A percentile compares a stretch with the other conserved stretches of the same genome.
Conservation (phyloP, 768 basidiomycete species). For the Boletus sp. region DNA sequence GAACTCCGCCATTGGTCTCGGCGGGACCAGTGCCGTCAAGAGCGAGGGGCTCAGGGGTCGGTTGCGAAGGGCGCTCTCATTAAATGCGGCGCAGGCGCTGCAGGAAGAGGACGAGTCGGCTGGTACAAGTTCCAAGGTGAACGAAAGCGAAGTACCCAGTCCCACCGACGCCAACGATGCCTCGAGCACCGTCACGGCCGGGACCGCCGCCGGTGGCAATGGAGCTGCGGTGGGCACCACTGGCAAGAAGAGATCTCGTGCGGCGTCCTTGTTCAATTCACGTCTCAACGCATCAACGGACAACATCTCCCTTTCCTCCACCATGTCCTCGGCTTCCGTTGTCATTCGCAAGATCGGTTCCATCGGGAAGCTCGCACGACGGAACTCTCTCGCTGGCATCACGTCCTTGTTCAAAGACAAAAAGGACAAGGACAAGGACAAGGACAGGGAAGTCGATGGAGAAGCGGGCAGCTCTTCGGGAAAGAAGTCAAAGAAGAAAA, state of each 20-base stretch:
- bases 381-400: conserved; percentile 88
- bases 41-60: conserved; percentile 74
- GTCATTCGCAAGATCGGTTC: conserved; percentile 95
- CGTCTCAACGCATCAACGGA: conserved; percentile 86
- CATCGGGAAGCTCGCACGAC: conserved; percentile 82
- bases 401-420: conserved; percentile 93
- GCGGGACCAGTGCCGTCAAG: conserved; percentile 38
- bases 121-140: conserved; percentile 13
- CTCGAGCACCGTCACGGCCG: conserved; percentile 38
- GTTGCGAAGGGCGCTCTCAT: conserved; percentile 68
- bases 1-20: conserved; percentile 38
- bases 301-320: conserved; percentile 92
- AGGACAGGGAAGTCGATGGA: conserved; percentile 34
- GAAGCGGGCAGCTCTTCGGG: conserved; percentile 28
- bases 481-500: conserved; percentile 51
- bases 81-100: conserved; percentile 57
- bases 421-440: conserved; percentile 39
- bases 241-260: conserved; percentile 67
- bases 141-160: conserved; percentile 32
- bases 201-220: conserved; percentile 23
- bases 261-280: conserved; percentile 80
- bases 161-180: conserved; percentile 28
- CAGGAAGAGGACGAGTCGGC: conserved; percentile 39
- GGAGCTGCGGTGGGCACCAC: conserved; percentile 29
- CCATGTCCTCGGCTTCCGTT: conserved; percentile 91